Evolutionary conservation across 1,284 basidiomycete species (phyloP).

Genomic region (Ganoderma lingzhi): DNA sequence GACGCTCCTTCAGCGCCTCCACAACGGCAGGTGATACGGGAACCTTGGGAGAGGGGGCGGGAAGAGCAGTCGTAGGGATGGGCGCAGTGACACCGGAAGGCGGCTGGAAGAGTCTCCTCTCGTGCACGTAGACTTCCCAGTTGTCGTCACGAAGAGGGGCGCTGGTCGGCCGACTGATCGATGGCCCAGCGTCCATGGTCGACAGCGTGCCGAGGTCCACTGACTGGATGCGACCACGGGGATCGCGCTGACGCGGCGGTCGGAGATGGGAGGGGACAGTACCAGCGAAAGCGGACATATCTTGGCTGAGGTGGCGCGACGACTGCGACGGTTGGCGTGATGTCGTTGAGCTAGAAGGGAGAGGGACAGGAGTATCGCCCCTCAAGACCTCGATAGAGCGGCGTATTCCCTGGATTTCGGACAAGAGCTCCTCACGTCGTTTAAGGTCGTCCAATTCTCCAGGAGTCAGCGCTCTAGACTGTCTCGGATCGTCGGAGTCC

Average conservation of each 20-base stretch:
- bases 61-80: constrained; percentile 65
- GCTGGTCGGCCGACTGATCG: constrained; percentile 74
- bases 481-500: constrained; percentile 34
- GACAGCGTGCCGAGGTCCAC: constrained; percentile 73
- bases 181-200: constrained; percentile 52
- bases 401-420: constrained; percentile 81
- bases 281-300: constrained; percentile 59
- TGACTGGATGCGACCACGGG: constrained; percentile 70
- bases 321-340: constrained; percentile 75
- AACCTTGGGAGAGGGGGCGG: constrained; percentile 50
- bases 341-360: constrained; percentile 51
- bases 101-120: constrained; percentile 81
- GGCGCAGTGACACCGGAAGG: constrained; percentile 80
- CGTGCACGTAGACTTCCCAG: constrained; percentile 83
- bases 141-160: constrained; percentile 72
- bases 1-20: constrained; percentile 74
- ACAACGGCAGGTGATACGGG: constrained; percentile 74
- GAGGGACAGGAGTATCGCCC: constrained; percentile 67
- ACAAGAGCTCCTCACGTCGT: constrained; percentile 72
- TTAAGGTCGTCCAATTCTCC: constrained; percentile 64
- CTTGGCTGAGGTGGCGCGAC: constrained; percentile 71
- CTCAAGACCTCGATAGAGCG: constrained; percentile 78
- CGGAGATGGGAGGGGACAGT: constrained; percentile 62
- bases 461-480: constrained; percentile 48
- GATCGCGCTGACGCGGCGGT: constrained; percentile 70